phyloP scores from a whole-genome alignment of 768 basidiomycete genomes.

The Panellus pusillus region DNA sequence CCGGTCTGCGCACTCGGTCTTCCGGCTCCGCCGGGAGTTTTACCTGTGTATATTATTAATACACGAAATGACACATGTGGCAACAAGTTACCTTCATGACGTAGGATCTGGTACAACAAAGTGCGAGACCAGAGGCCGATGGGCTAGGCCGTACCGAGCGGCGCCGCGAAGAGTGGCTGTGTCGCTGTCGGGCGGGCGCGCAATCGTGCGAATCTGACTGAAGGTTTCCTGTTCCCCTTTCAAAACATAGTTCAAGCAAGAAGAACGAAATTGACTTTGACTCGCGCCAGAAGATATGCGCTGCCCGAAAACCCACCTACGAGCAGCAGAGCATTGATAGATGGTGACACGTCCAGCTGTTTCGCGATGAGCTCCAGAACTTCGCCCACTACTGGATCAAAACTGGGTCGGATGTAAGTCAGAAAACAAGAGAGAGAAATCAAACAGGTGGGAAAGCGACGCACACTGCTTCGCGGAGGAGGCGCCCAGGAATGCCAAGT shows the following conservation, averaged over 20 bases:
- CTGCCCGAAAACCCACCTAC: constrained; percentile 90
- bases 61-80: background rate
- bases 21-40: constrained; percentile 87
- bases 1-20: constrained; percentile 82
- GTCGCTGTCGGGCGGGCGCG: constrained; percentile 82
- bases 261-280: constrained; percentile 53
- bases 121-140: constrained; percentile 73
- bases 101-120: constrained; percentile 84
- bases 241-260: constrained; percentile 7
- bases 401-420: constrained; percentile 29
- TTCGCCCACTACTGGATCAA: constrained; percentile 83
- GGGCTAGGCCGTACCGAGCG: constrained; percentile 83
- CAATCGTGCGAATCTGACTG: constrained; percentile 68
- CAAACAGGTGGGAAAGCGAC: background rate
- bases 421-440: background rate
- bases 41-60: constrained; percentile 46
- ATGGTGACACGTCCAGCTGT: constrained; percentile 10
- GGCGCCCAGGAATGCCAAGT: constrained; percentile 76
- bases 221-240: constrained; percentile 57
- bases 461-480: constrained; percentile 72
- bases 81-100: constrained; percentile 69
- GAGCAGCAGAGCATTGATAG: constrained; percentile 80
- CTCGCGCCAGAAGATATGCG: constrained; percentile 78
- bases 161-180: constrained; percentile 87
- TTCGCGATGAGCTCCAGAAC: constrained; percentile 14